Conservation (phyloP, 768 basidiomycete genomes). For the Tricholoma sp. region DNA sequence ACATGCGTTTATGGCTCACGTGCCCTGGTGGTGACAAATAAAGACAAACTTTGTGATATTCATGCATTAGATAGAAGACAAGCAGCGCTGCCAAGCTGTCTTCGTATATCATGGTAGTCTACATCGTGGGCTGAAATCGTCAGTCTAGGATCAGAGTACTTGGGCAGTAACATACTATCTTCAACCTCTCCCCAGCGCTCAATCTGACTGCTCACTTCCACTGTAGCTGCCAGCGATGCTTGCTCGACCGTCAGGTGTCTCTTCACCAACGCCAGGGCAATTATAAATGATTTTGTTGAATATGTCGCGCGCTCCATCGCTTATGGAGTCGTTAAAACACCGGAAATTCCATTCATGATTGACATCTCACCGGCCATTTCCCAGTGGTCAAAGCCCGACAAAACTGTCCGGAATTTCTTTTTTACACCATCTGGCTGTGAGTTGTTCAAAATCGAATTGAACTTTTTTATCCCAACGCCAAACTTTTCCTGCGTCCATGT, state of each 20-base stretch:
- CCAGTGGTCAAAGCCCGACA: conserved; percentile 72
- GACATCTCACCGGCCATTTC: conserved; percentile 74
- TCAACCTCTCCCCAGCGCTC: conserved; percentile 99
- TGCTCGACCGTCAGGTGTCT: conserved; percentile 75
- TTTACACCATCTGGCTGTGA: conserved; percentile 69
- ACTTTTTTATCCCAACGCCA: conserved; percentile 60
- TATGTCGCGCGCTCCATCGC: conserved; percentile 91
- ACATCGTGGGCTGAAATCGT: conserved; percentile 83
- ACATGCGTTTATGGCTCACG: too few species aligned
- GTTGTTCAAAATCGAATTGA: conserved; percentile 66
- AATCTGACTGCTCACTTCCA: conserved; percentile 95
- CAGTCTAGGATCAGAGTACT: conserved; percentile 6
- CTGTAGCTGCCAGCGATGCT: conserved; percentile 79
- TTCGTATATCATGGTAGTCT: conserved; percentile 89
- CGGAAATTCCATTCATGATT: background rate
- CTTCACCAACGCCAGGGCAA: conserved; percentile 79
- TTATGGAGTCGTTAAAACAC: conserved; percentile 22
- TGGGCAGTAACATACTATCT: conserved; percentile 85
- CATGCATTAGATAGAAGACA: conserved; percentile 45
- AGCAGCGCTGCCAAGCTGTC: conserved; percentile 78
- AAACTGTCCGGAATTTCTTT: conserved; percentile 47
- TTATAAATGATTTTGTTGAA: conserved; percentile 86
- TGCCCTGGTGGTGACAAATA: too few species aligned
- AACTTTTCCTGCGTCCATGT: conserved; percentile 71
- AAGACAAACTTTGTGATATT: conserved; percentile 1